phyloP scores from a whole-genome alignment of 768 basidiomycete genomes.

The Suillus hirtellus region DNA sequence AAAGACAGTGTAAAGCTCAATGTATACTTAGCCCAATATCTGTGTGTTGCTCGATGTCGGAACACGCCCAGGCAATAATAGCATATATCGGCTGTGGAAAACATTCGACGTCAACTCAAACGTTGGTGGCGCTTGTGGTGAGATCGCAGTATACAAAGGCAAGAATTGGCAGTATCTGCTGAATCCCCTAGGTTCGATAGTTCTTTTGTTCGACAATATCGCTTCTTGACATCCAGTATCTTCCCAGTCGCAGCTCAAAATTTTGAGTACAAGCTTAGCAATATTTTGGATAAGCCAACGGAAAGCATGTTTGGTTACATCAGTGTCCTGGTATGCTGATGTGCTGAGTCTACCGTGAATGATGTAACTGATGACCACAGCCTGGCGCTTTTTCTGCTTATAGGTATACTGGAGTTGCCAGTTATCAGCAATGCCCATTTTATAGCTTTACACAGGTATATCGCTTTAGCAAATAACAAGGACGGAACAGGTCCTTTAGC shows the following conservation, averaged over 20 bases:
- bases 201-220: conserved; percentile 2
- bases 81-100: conserved; percentile 95
- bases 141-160: conserved; percentile 92
- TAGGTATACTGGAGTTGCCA: conserved; percentile 37
- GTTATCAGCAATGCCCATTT: neutral
- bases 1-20: neutral
- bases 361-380: conserved; percentile 33
- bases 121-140: conserved; percentile 96
- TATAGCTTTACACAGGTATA: conserved; percentile 50
- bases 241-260: conserved; percentile 85
- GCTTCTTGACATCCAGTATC: conserved; percentile 1
- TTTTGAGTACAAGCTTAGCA: conserved; percentile 92
- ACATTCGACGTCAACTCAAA: conserved; percentile 89
- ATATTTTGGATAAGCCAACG: conserved; percentile 88
- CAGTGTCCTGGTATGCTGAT: conserved; percentile 70
- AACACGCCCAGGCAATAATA: conserved; percentile 84
- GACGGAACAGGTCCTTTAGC: conserved; percentile 84
- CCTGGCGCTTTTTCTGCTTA: conserved; percentile 97
- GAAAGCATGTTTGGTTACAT: conserved; percentile 96
- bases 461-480: conserved; percentile 85
- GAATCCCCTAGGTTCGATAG: conserved; percentile 78
- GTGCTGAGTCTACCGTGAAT: conserved; percentile 11
- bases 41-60: conserved; percentile 94
- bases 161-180: conserved; percentile 78
- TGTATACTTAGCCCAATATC: conserved; percentile 68